These are phyloP conservation scores for Acarospora socialis DNA, from an alignment of 2,329 filamentous ascomycete species.

Conservation along the genomic window DNA sequence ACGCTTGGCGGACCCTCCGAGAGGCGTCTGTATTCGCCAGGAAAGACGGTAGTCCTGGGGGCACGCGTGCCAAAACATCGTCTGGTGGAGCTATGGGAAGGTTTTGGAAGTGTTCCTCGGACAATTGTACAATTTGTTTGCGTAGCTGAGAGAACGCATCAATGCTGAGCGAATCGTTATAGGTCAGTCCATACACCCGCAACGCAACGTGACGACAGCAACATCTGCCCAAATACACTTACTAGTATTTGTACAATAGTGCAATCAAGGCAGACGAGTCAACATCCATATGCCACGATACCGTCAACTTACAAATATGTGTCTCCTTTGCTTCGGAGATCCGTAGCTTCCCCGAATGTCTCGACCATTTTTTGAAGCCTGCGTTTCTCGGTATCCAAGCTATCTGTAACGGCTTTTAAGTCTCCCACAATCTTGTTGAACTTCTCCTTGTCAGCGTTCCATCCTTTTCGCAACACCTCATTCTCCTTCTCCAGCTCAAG, in stretches of 20 bases:
- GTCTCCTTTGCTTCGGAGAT: conserved; percentile 30
- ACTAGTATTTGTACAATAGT: no score
- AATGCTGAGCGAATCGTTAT: conserved; percentile 7
- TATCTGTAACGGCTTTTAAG: conserved; percentile 21
- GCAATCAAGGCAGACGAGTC: no score
- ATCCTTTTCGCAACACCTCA: conserved; percentile 11
- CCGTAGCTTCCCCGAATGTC: conserved; percentile 27
- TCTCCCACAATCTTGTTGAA: conserved; percentile 14
- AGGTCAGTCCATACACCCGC: not conserved
- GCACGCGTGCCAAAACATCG: conserved; percentile 37
- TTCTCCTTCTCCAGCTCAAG: conserved; percentile 23
- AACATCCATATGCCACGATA: not conserved
- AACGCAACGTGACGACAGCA: no score
- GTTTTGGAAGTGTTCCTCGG: conserved; percentile 37
- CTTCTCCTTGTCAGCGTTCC: conserved; percentile 17
- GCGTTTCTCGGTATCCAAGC: conserved; percentile 27
- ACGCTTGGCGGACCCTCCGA: conserved; percentile 38
- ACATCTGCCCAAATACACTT: no score
- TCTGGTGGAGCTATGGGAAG: conserved; percentile 36
- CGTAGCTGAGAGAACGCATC: conserved; percentile 15
- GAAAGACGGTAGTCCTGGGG: conserved; percentile 39
- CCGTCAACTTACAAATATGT: conserved; percentile 29
- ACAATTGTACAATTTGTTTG: conserved; percentile 28
- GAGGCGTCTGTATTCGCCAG: conserved; percentile 38
- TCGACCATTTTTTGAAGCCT: conserved; percentile 30